phyloP scores from a whole-genome alignment of 106 monocot species.

The Platanthera zijinensis region DNA sequence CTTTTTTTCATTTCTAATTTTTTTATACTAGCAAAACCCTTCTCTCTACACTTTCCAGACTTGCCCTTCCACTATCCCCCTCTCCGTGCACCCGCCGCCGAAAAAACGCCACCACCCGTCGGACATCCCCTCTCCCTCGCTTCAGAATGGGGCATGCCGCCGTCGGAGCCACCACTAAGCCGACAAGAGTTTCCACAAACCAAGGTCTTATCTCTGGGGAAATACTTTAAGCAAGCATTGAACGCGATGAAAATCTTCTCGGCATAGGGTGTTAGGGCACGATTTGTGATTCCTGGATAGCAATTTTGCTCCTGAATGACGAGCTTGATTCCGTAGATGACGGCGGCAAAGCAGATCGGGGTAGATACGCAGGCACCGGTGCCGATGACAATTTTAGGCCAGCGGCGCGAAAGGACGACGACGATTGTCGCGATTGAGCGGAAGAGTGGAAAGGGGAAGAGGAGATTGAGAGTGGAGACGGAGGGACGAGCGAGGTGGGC shows the following conservation, averaged over 20 bases:
- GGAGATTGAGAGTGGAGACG: conserved; percentile 21
- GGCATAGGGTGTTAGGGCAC: conserved; percentile 16
- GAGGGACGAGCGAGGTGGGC: conserved; percentile 17
- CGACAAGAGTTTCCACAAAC: conserved; percentile 32
- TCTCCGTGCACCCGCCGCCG: too few species aligned
- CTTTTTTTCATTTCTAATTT: too few species aligned
- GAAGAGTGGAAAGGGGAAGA: conserved; percentile 31
- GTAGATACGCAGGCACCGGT: conserved; percentile 25
- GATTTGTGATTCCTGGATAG: conserved; percentile 22
- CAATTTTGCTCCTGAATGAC: conserved; percentile 43
- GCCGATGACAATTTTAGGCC: conserved; percentile 25
- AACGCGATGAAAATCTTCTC: conserved; percentile 34
- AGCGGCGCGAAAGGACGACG: conserved; percentile 14
- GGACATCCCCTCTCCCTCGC: neutral
- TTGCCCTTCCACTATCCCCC: too few species aligned
- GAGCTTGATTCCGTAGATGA: conserved; percentile 15
- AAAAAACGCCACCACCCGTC: too few species aligned
- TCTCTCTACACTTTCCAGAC: too few species aligned
- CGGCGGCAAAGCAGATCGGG: conserved; percentile 36
- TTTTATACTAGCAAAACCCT: too few species aligned
- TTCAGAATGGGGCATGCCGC: conserved; percentile 11
- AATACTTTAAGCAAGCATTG: conserved; percentile 17
- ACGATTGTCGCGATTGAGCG: conserved; percentile 9
- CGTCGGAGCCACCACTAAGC: neutral
- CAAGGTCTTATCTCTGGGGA: conserved; percentile 26